phyloP scores from a whole-genome alignment of 2,329 filamentous ascomycete species.

The Fusarium siculi region DNA sequence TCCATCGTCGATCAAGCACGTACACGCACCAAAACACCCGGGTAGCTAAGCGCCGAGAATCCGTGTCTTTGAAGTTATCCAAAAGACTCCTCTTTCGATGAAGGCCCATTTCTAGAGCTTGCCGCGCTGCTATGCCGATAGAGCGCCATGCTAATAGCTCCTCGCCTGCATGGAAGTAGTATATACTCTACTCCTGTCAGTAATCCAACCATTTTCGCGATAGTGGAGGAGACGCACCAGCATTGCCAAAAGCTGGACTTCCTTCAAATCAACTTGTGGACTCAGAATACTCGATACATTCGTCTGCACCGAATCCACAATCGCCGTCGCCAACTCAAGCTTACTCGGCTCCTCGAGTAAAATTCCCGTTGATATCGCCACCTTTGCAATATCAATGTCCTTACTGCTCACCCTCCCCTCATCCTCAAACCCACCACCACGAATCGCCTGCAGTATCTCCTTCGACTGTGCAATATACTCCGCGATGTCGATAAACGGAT shows the following conservation, averaged over 20 bases:
- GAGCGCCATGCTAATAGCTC: conserved; percentile 61
- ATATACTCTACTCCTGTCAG: conserved; percentile 48
- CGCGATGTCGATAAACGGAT: conserved; percentile 48
- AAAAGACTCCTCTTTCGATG: conserved; percentile 57
- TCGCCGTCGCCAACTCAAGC: conserved; percentile 42
- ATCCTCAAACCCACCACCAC: not conserved
- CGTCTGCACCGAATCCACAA: conserved; percentile 47
- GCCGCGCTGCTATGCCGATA: conserved; percentile 58
- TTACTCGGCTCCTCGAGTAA: conserved; percentile 48
- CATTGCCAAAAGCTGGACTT: conserved; percentile 48
- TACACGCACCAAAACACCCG: conserved; percentile 63
- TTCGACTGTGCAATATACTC: conserved; percentile 41
- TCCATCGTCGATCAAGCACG: conserved; percentile 62
- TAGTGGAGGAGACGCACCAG: conserved; percentile 31
- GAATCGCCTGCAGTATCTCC: conserved; percentile 43
- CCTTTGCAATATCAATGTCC: conserved; percentile 48
- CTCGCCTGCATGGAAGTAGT: conserved; percentile 59
- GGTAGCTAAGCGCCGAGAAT: conserved; percentile 46
- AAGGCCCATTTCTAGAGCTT: conserved; percentile 60
- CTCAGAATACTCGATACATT: conserved; percentile 44
- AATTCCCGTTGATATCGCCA: conserved; percentile 49
- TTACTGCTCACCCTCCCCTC: conserved; percentile 18
- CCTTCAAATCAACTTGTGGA: conserved; percentile 48
- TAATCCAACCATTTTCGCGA: no score
- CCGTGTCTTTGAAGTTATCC: conserved; percentile 50